Percentiles rank a stretch among this genome's conserved stretches.
Conservation (phyloP, 495 filamentous ascomycete species). For the Aspergillus coremiiformis region DNA sequence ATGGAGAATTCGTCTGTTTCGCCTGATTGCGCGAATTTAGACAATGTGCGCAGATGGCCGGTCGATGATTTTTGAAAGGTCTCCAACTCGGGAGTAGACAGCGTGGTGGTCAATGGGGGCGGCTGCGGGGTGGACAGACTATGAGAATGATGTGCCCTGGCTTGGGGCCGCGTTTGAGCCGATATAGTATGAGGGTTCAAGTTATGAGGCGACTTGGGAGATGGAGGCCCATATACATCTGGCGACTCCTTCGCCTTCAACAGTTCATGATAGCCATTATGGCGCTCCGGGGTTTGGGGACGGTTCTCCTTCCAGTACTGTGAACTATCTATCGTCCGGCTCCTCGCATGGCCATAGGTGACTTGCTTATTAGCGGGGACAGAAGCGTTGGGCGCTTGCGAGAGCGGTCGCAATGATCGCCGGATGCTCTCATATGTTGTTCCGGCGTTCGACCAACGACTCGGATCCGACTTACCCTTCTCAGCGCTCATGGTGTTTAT, state of each 20-base stretch:
- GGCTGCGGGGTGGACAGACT: constrained; percentile 37
- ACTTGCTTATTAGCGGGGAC: constrained; percentile 26
- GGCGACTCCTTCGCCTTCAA: constrained; percentile 19
- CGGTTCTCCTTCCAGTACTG: constrained; percentile 30
- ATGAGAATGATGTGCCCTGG: constrained; percentile 36
- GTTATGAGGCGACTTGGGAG: constrained; percentile 25
- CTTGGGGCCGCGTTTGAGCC: constrained; percentile 30
- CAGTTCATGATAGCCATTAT: constrained; percentile 21
- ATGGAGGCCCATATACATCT: constrained; percentile 28
- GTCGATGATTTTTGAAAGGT: constrained; percentile 78
- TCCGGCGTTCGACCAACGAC: constrained; percentile 37
- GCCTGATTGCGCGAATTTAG: constrained; percentile 69
- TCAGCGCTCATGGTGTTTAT: constrained; percentile 40
- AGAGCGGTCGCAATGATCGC: constrained; percentile 69
- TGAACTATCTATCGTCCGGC: constrained; percentile 38
- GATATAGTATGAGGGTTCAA: constrained; percentile 24
- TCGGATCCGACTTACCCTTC: constrained; percentile 18
- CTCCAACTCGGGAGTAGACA: constrained; percentile 64
- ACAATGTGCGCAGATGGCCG: constrained; percentile 80
- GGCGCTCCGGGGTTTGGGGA: constrained; percentile 28
- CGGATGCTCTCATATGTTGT: constrained; percentile 63
- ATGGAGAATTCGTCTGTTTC: constrained; percentile 74
- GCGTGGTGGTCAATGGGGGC: constrained; percentile 37
- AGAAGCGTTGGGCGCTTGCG: constrained; percentile 55
- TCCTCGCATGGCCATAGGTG: constrained; percentile 33